phyloP scores from a whole-genome alignment of 1,284 basidiomycete genomes.

The Cryptococcus sp. region DNA sequence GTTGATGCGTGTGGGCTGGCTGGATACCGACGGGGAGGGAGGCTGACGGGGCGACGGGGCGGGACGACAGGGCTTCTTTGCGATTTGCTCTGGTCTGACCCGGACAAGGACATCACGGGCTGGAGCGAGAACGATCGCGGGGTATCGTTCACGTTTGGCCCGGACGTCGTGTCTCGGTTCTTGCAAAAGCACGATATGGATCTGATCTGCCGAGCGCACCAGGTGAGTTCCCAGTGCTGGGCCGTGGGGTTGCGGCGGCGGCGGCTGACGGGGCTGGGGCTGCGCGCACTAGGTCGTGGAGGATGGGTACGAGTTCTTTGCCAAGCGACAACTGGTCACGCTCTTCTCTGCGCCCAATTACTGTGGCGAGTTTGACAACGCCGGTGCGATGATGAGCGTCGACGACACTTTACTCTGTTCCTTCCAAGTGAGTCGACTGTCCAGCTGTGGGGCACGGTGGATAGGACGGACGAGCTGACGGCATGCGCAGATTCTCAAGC shows the following conservation, averaged over 20 bases:
- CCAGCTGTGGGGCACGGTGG: not conserved
- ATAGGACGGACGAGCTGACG: not conserved
- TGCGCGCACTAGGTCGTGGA: slow-evolving; percentile 85
- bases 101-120: slow-evolving; percentile 98
- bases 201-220: slow-evolving; percentile 95
- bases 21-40: too few species aligned
- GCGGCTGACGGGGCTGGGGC: too few species aligned
- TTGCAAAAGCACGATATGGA: slow-evolving; percentile 99
- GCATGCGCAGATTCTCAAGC: slow-evolving; percentile 79
- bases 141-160: slow-evolving; percentile 83
- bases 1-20: not conserved
- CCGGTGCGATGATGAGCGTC: slow-evolving; percentile 99
- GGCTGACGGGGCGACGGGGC: not conserved
- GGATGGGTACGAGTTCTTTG: slow-evolving; percentile 99
- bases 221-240: slow-evolving; percentile 57
- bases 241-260: not conserved
- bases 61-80: slow-evolving; percentile 72
- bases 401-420: slow-evolving; percentile 97
- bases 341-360: slow-evolving; percentile 98
- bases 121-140: slow-evolving; percentile 99
- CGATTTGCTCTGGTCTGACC: slow-evolving; percentile 98
- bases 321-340: slow-evolving; percentile 94
- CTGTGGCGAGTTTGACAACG: slow-evolving; percentile 77
- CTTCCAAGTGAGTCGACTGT: slow-evolving; percentile 74
- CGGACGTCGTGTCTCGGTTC: slow-evolving; percentile 96